Base-by-base conservation (phyloP, 441 rosid genomes). In the Euphorbia schlechtendalii region DNA sequence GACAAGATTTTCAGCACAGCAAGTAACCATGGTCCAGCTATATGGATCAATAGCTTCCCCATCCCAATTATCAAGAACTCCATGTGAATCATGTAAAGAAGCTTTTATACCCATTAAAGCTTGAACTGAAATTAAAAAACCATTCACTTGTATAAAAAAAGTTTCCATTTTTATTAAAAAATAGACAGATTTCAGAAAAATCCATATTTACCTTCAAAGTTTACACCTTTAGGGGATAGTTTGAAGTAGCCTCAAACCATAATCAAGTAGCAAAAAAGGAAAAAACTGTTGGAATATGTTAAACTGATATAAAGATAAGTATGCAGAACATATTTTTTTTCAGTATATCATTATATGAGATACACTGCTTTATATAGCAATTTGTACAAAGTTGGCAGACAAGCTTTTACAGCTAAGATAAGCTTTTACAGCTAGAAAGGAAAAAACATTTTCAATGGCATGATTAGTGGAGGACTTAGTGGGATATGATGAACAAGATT, bases 21-120 rank as follows among this genome's bases (percentile, higher is more conserved):
- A 94, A 64, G 99, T 90, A 63, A 94, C 88, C 99, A 94, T 94
- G 14, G 96, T 75, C 99, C 99, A 94, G 77, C 97, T 87, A 78
- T 97, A 94, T 38, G 99, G 99, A 87, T 94, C 99, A 77, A 94
- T 97, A 72, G 99, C 90, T 80, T 86, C 88, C 32, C 73, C 84
- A 78, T 94, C 99, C 99, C 99, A 94, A 69, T 84, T 94, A 55
- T 92, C 98, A 66, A 94, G 96, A 67, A 94, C 96, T 40, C 90
- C 87, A 81, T 81, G 93, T 66, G 99, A 97, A 81, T 90, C 99
- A 68, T 78, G 79, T 49, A 94, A 63, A 64, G 82, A 86, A 55
- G 78, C 88, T 73, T 84, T 94, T 67, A 94, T 85, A 60, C 80
- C 86, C 88, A 94, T 89, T 62, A 94, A 71, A 76, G 99, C 96